A percentile compares a stretch with the other conserved stretches of the same genome.
Evolutionary conservation across 2,329 filamentous ascomycete species (phyloP).

Genomic region (Aspergillus brunneoviolaceus): DNA sequence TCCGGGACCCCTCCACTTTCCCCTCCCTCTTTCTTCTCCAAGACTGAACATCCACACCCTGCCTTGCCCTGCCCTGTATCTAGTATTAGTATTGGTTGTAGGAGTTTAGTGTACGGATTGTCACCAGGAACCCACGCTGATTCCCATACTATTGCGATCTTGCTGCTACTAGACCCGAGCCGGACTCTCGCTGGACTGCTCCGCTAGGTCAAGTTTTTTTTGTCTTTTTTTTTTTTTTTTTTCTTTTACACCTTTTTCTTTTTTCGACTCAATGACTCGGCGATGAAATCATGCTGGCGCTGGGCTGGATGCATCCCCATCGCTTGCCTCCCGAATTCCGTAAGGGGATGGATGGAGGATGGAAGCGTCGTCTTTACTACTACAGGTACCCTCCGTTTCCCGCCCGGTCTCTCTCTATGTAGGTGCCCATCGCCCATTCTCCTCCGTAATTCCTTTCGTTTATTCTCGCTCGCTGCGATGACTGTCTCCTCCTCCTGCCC

Average conservation of each 20-base stretch:
- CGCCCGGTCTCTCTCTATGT: neutral
- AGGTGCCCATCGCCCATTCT: neutral
- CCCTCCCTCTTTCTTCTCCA: neutral
- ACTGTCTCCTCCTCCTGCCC: neutral
- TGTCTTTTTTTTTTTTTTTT: no score
- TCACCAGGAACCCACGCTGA: neutral
- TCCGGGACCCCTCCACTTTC: neutral
- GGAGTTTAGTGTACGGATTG: no score
- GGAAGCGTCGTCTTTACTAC: neutral
- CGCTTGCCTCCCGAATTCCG: neutral
- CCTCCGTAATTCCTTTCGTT: neutral
- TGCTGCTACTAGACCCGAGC: neutral
- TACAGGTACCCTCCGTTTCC: neutral
- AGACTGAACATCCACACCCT: neutral
- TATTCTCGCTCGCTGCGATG: conserved; percentile 1
- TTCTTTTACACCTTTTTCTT: no score
- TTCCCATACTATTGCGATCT: neutral
- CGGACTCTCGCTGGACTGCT: neutral
- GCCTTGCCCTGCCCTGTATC: neutral
- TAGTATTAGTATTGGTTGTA: neutral
- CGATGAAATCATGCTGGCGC: neutral
- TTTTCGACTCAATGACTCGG: neutral
- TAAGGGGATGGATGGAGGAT: neutral
- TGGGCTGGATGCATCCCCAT: neutral
- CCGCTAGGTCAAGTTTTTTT: neutral